Base-by-base conservation (phyloP, 2,329 filamentous ascomycete species). In the Berkeleyomyces basicola region DNA sequence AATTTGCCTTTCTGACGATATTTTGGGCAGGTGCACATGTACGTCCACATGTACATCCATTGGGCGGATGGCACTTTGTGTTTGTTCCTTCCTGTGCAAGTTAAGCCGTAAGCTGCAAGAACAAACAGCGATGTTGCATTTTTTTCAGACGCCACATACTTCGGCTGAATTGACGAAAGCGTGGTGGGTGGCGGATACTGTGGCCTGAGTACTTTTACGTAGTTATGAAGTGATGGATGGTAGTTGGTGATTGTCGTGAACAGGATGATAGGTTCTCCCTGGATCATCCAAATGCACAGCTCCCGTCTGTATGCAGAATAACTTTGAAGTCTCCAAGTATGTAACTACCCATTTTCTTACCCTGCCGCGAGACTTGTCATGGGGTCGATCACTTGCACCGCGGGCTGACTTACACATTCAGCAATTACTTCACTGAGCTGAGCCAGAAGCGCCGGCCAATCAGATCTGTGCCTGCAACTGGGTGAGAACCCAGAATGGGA, bases 351-450 rank as follows among this genome's bases (percentile, higher is more conserved):
- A 23, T 23, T 23, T 23, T 23, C 23, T 23, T 23, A 23, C 23
- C n/a, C 36, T 53, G 49, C 42, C 37, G 37, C n/a, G 49, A 33
- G 49, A 55, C 37, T 55, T 55, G 33, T 14, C 49, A 55, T 55
- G 49, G 49, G 49, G 37, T 55, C 49, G 44, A 47, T 23, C 44
- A 55, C 23, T 33, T 55, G 49, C 49, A 55, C 31, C 7, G 49
- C 49, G 49, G 49, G 49, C 49, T 33, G 49, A 55, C 49, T 55
- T 55, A 55, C 49, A 55, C 49, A 55, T 55, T n/a, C 49, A 55
- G 49, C 49, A 55, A 55, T 55, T 55, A 55, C 49, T 33, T 55
- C 49, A 55, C 33, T 23, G 33, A 55, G 49, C 49, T 14, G 10
- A 3, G n/a, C n/a, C 33, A 37, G 49, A n/a, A 3, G 10, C 49